Conservation (phyloP, 352 stramenopile species). For the Globisporangium emineosum region DNA sequence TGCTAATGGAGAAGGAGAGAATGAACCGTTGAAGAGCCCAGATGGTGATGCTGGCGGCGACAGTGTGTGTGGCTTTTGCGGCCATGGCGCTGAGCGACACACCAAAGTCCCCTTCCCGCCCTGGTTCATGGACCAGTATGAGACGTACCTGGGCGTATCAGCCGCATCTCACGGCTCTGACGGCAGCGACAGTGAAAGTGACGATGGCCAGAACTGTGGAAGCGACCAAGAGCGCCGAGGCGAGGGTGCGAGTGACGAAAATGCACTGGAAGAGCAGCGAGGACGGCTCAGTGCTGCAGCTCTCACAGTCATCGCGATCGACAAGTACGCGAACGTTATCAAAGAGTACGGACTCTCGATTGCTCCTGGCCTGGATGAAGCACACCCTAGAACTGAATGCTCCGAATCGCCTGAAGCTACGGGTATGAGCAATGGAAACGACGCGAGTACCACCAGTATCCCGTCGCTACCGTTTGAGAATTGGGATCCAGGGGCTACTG, state of each 20-base stretch:
- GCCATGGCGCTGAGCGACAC: slow-evolving; percentile 31
- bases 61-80: slow-evolving; percentile 42
- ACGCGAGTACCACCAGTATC: neutral
- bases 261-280: slow-evolving; percentile 16
- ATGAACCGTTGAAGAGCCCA: neutral
- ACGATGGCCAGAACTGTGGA: neutral
- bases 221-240: no score
- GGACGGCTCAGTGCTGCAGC: slow-evolving; percentile 14
- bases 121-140: slow-evolving; percentile 73
- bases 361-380: neutral
- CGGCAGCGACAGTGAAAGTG: neutral
- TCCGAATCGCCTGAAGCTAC: neutral
- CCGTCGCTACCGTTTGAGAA: neutral
- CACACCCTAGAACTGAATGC: neutral
- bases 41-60: neutral
- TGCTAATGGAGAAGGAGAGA: no score
- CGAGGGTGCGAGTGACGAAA: slow-evolving; percentile 11
- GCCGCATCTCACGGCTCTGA: neutral
- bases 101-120: slow-evolving; percentile 43
- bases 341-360: neutral
- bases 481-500: neutral
- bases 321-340: slow-evolving; percentile 11
- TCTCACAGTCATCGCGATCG: slow-evolving; percentile 14
- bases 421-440: neutral
- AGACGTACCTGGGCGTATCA: slow-evolving; percentile 34